Evolutionary conservation across 208 protist species (phyloP).

Genomic region (Sergeia podlipaevii): DNA sequence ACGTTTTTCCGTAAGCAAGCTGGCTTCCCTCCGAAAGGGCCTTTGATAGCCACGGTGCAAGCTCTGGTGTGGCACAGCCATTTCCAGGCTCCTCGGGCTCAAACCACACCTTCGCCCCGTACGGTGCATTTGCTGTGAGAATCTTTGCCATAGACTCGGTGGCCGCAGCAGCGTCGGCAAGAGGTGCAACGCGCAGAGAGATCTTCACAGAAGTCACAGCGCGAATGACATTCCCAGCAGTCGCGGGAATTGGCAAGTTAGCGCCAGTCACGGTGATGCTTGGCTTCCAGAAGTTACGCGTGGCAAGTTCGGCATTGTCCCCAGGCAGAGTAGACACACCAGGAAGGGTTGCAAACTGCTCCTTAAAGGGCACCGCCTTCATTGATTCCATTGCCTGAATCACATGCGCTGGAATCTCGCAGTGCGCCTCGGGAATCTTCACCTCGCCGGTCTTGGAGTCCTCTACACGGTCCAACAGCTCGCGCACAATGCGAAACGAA

Average conservation of each 20-base stretch:
- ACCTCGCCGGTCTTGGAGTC: conserved; percentile 91
- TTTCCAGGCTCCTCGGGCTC: conserved; percentile 32
- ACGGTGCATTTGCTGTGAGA: conserved; percentile 88
- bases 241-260: conserved; percentile 76
- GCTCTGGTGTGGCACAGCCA: conserved; percentile 84
- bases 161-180: conserved; percentile 44
- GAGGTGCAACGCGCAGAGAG: conserved; percentile 91
- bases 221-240: conserved; percentile 94
- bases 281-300: conserved; percentile 93
- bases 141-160: conserved; percentile 53
- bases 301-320: conserved; percentile 72
- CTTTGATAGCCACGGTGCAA: conserved; percentile 72
- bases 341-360: conserved; percentile 41
- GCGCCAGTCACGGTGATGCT: conserved; percentile 87
- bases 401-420: conserved; percentile 81
- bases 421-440: conserved; percentile 69
- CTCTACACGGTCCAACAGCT: conserved; percentile 91
- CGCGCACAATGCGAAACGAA: conserved; percentile 90
- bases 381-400: conserved; percentile 47
- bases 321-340: conserved; percentile 32
- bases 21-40: conserved; percentile 75
- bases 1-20: conserved; percentile 71
- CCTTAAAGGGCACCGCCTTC: conserved; percentile 48
- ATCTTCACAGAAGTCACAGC: conserved; percentile 88
- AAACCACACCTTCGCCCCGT: conserved; percentile 88